These are phyloP conservation scores for Chondrostereum purpureum DNA, from an alignment of 1,284 basidiomycete species.

Conservation along the genomic window DNA sequence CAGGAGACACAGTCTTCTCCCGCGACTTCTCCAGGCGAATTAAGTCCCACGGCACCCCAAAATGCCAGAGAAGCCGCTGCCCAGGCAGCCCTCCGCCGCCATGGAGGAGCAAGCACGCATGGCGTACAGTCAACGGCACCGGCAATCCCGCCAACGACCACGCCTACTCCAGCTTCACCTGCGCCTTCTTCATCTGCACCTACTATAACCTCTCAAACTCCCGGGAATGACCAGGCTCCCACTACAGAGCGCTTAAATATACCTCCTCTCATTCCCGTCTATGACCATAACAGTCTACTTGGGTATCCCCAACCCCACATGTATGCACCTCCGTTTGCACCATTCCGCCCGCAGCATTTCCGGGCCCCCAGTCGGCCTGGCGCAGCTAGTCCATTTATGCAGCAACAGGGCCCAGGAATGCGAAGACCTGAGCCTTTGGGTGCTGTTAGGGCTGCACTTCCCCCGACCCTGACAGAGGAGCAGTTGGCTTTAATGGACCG, in stretches of 20 bases:
- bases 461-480: constrained; percentile 46
- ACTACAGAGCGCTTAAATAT: constrained; percentile 19
- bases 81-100: constrained; percentile 35
- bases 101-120: constrained; percentile 14
- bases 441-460: constrained; percentile 29
- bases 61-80: constrained; percentile 39
- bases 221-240: background rate
- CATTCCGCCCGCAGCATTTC: background rate
- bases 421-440: background rate
- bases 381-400: background rate
- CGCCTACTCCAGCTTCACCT: constrained; percentile 7
- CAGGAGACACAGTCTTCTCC: constrained; percentile 1
- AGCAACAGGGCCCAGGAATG: background rate
- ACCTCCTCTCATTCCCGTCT: constrained; percentile 50
- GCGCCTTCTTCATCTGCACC: constrained; percentile 9
- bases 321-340: background rate
- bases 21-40: constrained; percentile 6
- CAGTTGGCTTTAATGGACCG: constrained; percentile 56
- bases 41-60: constrained; percentile 15
- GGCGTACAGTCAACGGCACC: no score
- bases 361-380: background rate
- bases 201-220: constrained; percentile 4
- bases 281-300: constrained; percentile 21
- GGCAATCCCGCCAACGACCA: constrained; percentile 4
- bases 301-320: background rate